Conservation (phyloP, 2,329 filamentous ascomycete species). For the Pseudogymnoascus sp. region DNA sequence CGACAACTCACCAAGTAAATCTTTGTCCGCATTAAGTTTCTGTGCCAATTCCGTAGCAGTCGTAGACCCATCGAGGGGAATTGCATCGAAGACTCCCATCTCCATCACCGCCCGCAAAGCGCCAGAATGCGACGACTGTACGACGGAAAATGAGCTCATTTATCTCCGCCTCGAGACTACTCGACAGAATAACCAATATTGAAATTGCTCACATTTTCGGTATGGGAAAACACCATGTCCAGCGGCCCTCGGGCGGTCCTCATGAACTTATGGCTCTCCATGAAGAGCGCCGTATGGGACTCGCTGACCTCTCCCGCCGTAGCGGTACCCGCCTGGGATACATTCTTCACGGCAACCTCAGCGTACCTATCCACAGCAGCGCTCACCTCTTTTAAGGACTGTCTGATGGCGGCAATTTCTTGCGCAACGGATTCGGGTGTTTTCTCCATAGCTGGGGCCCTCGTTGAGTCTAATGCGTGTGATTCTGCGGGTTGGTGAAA, state of each 20-base stretch:
- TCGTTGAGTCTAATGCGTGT: neutral
- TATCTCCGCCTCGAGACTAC: neutral
- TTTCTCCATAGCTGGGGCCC: neutral
- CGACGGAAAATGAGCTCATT: neutral
- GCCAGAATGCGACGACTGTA: slow-evolving; percentile 14
- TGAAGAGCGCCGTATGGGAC: slow-evolving; percentile 11
- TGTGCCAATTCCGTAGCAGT: slow-evolving; percentile 17
- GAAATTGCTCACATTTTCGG: slow-evolving; percentile 17
- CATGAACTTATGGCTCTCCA: slow-evolving; percentile 1
- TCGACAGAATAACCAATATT: neutral
- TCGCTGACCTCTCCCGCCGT: slow-evolving; percentile 12
- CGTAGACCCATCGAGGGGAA: slow-evolving; percentile 18
- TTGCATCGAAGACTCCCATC: slow-evolving; percentile 19
- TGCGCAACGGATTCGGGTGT: slow-evolving; percentile 13
- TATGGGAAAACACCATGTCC: slow-evolving; percentile 18
- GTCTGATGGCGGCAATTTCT: slow-evolving; percentile 16
- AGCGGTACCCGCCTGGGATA: slow-evolving; percentile 8
- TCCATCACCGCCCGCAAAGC: slow-evolving; percentile 17
- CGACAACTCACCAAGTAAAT: slow-evolving; percentile 15
- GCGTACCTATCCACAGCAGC: slow-evolving; percentile 15
- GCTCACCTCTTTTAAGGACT: slow-evolving; percentile 14
- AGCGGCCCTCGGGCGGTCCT: slow-evolving; percentile 15
- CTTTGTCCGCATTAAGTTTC: slow-evolving; percentile 15
- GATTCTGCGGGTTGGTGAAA: neutral
- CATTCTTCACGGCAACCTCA: slow-evolving; percentile 12